phyloP scores from a whole-genome alignment of 164 flowering plant species.

The Aristolochia californica region DNA sequence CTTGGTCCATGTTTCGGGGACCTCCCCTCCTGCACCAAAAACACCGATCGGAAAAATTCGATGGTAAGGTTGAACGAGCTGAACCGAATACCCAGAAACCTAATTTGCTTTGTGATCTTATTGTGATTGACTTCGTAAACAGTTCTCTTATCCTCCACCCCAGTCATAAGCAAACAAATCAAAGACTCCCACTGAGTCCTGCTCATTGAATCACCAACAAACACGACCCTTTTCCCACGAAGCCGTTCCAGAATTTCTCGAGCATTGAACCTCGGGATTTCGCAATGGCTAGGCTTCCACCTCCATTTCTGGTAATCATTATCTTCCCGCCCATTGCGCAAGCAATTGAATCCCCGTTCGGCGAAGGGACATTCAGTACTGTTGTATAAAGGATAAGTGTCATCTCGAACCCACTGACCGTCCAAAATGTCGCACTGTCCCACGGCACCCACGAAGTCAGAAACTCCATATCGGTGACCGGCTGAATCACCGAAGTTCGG shows the following conservation, averaged over 20 bases:
- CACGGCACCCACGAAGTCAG: constrained; percentile 9
- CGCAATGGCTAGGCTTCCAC: constrained; percentile 84
- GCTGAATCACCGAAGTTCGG: constrained; percentile 37
- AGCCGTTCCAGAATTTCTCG: constrained; percentile 31
- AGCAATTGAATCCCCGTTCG: constrained; percentile 71
- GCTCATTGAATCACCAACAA: constrained; percentile 87
- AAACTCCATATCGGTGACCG: constrained; percentile 15
- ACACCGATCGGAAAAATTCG: constrained; percentile 65
- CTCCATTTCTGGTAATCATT: constrained; percentile 54
- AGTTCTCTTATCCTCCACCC: constrained; percentile 51
- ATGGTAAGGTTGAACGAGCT: constrained; percentile 39
- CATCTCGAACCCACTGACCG: constrained; percentile 67
- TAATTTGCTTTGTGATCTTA: constrained; percentile 50
- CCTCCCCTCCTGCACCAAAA: constrained; percentile 49
- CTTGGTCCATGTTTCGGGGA: constrained; percentile 43
- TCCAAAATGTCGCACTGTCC: constrained; percentile 49
- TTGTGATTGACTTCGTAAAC: constrained; percentile 73
- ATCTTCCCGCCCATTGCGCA: constrained; percentile 68
- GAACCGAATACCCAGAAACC: constrained; percentile 50
- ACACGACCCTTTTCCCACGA: constrained; percentile 59
- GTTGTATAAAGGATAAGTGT: constrained; percentile 64
- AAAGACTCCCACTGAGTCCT: constrained; percentile 88
- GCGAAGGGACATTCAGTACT: constrained; percentile 67
- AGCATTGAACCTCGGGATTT: constrained; percentile 47
- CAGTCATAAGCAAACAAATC: constrained; percentile 70